phyloP scores from a whole-genome alignment of 768 basidiomycete species.

The Daedaleopsis sinensis region DNA sequence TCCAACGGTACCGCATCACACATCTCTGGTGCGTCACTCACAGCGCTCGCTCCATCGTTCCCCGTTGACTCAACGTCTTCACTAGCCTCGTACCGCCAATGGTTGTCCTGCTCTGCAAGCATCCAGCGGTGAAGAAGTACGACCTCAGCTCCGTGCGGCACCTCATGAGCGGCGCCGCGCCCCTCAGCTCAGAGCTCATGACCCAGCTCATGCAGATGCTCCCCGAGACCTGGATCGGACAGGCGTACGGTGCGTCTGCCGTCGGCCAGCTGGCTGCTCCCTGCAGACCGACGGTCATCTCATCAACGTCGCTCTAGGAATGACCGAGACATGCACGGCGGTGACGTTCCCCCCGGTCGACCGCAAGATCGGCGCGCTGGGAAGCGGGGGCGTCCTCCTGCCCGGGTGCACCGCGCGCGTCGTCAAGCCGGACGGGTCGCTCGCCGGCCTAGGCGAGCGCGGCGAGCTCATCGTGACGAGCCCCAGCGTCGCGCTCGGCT shows the following conservation, averaged over 20 bases:
- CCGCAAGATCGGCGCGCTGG: constrained; percentile 25
- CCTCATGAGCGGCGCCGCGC: constrained; percentile 56
- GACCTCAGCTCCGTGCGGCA: constrained; percentile 43
- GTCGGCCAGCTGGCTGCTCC: neutral
- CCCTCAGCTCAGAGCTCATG: constrained; percentile 55
- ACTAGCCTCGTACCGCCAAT: constrained; percentile 38
- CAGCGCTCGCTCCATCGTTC: neutral
- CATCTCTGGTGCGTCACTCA: constrained; percentile 31
- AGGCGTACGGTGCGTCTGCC: constrained; percentile 49
- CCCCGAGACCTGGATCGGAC: constrained; percentile 57
- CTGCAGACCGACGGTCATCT: neutral
- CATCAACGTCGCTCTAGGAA: constrained; percentile 28
- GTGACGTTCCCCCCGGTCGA: constrained; percentile 35
- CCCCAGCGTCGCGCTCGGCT: constrained; percentile 45
- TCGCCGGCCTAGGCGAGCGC: constrained; percentile 44
- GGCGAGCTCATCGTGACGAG: constrained; percentile 53
- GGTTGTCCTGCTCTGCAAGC: constrained; percentile 41
- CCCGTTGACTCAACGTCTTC: neutral
- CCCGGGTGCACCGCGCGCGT: constrained; percentile 49
- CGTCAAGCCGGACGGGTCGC: constrained; percentile 48
- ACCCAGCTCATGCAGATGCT: constrained; percentile 46
- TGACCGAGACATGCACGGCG: constrained; percentile 43
- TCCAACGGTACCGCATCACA: constrained; percentile 37
- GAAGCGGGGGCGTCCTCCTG: constrained; percentile 44
- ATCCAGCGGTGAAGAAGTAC: constrained; percentile 43